Percentiles rank a stretch among this genome's conserved stretches.
phyloP scores from a whole-genome alignment of 2,329 filamentous ascomycete genomes.

The Tolypocladium capitatum region DNA sequence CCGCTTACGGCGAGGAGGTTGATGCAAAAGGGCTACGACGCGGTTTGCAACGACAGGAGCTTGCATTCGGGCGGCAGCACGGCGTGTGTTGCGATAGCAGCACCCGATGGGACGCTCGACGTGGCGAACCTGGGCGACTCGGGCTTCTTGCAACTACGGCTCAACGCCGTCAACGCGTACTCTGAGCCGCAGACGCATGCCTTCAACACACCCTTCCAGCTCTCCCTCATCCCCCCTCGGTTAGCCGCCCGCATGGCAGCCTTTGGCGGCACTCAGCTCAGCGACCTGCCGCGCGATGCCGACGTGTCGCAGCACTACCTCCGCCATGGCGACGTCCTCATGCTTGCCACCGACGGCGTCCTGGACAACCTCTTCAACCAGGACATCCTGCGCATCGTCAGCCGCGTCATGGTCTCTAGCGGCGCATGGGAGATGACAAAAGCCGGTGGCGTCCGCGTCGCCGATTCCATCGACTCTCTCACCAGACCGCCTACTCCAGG shows the following conservation, averaged over 20 bases:
- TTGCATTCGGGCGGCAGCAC: conserved; percentile 82
- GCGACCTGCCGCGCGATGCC: conserved; percentile 74
- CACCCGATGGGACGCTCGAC: conserved; percentile 61
- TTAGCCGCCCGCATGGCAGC: conserved; percentile 68
- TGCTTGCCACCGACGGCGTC: conserved; percentile 89
- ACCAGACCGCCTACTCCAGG: conserved; percentile 15
- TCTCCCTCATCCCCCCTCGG: conserved; percentile 72
- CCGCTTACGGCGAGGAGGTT: conserved; percentile 51
- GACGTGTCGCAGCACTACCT: conserved; percentile 64
- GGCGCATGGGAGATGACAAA: conserved; percentile 60
- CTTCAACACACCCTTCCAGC: conserved; percentile 95
- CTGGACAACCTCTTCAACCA: conserved; percentile 93
- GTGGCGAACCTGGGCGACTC: conserved; percentile 94
- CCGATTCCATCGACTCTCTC: conserved; percentile 41
- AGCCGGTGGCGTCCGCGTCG: conserved; percentile 48
- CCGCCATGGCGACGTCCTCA: conserved; percentile 81
- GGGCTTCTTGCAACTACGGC: conserved; percentile 75
- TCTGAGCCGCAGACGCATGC: conserved; percentile 85
- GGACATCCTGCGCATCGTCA: conserved; percentile 72
- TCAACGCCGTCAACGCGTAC: conserved; percentile 72
- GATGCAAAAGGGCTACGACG: conserved; percentile 74
- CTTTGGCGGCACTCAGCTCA: conserved; percentile 71
- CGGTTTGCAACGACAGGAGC: conserved; percentile 57
- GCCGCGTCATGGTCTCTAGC: conserved; percentile 56
- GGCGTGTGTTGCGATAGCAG: conserved; percentile 72